These are phyloP conservation scores for Paecilomyces variotii DNA, from an alignment of 2,329 filamentous ascomycete species.

Conservation along the genomic window DNA sequence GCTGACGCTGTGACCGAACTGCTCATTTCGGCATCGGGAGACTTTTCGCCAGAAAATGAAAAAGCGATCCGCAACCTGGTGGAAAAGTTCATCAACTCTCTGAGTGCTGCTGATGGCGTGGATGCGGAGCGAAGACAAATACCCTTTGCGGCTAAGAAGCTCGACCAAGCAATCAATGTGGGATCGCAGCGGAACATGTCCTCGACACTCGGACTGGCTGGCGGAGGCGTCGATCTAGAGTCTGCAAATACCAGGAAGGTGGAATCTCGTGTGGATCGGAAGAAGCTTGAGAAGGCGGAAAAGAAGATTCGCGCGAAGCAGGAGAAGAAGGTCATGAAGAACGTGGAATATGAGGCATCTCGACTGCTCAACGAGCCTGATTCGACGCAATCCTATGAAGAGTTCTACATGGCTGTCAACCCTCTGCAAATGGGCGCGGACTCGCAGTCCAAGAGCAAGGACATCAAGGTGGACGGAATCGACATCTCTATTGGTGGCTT, in stretches of 20 bases:
- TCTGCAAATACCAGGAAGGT: constrained; percentile 89
- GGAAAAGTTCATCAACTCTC: constrained; percentile 77
- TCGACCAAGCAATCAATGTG: constrained; percentile 93
- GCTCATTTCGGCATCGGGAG: constrained; percentile 85
- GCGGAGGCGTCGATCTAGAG: constrained; percentile 80
- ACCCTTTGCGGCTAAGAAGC: constrained; percentile 69
- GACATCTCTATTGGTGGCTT: constrained; percentile 86
- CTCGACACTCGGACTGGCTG: constrained; percentile 81
- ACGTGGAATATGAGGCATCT: constrained; percentile 94
- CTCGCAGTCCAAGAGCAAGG: constrained; percentile 80
- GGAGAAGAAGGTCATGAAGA: constrained; percentile 97
- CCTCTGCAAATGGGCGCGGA: constrained; percentile 76
- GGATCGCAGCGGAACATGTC: constrained; percentile 92
- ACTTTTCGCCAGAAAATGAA: constrained; percentile 63
- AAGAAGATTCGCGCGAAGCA: constrained; percentile 96
- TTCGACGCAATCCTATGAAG: constrained; percentile 85
- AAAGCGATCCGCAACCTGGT: constrained; percentile 75
- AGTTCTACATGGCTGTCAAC: constrained; percentile 99
- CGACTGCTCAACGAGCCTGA: constrained; percentile 76
- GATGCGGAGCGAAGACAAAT: constrained; percentile 60
- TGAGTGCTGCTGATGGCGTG: constrained; percentile 63
- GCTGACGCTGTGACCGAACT: constrained; percentile 78
- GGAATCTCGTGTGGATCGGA: constrained; percentile 93
- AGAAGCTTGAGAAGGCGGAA: constrained; percentile 99
- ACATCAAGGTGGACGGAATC: constrained; percentile 95